phyloP scores from a whole-genome alignment of 768 basidiomycete genomes.

The Boletellus ananas region DNA sequence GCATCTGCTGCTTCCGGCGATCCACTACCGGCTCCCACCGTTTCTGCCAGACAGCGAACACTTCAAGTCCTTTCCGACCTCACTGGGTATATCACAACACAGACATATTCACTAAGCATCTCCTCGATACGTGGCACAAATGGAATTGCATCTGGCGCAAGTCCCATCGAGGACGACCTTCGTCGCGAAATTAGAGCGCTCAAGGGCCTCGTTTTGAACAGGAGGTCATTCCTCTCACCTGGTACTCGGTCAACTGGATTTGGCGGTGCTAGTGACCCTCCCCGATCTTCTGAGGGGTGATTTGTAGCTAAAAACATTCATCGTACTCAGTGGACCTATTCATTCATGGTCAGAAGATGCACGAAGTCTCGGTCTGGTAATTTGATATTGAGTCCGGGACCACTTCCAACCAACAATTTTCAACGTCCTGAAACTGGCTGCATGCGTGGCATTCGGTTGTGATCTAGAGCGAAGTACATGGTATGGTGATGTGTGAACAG shows the following conservation, averaged over 20 bases:
- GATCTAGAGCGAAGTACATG: neutral
- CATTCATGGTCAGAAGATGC: neutral
- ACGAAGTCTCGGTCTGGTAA: neutral
- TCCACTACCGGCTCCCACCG: conserved; percentile 15
- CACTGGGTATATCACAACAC: conserved; percentile 75
- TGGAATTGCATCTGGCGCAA: conserved; percentile 16
- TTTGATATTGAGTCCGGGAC: no score
- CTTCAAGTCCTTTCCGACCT: conserved; percentile 66
- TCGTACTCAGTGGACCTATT: neutral
- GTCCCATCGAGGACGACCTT: conserved; percentile 55
- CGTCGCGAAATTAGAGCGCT: conserved; percentile 70
- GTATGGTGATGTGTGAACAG: neutral
- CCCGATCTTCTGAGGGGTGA: neutral
- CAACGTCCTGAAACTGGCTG: neutral
- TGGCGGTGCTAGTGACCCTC: neutral
- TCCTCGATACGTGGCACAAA: conserved; percentile 14
- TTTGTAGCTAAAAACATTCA: neutral
- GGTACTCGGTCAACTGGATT: conserved; percentile 3
- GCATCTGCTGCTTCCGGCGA: conserved; percentile 9
- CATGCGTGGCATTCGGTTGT: neutral
- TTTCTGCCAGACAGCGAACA: conserved; percentile 50
- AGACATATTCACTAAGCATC: conserved; percentile 48
- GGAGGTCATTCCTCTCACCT: conserved; percentile 40
- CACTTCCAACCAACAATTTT: neutral
- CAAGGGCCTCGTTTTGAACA: conserved; percentile 75